Conservation (phyloP, 1,139 yeast species). For the Meyerozyma sp. region DNA sequence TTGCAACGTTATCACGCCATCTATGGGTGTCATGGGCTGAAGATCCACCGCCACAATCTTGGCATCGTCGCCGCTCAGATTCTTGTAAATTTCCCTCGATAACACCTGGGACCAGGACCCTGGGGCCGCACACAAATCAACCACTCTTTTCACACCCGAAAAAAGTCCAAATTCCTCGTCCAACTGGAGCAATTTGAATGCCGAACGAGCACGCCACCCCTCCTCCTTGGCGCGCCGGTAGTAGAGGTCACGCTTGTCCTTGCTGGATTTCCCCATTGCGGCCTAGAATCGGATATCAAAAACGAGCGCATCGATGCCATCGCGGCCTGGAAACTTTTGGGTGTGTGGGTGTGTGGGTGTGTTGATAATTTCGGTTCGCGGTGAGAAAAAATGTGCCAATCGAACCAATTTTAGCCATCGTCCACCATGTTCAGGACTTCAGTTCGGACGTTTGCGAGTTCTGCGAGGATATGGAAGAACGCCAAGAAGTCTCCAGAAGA, state of each 20-base stretch:
- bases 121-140: constrained; percentile 97
- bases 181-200: constrained; percentile 83
- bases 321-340: not conserved
- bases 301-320: not conserved
- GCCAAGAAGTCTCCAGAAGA: constrained; percentile 1
- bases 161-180: constrained; percentile 86
- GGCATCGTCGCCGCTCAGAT: constrained; percentile 36
- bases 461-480: not conserved
- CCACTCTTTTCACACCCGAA: constrained; percentile 72
- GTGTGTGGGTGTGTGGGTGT: not conserved
- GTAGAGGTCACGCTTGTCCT: constrained; percentile 90
- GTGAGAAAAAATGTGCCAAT: not conserved
- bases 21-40: constrained; percentile 95
- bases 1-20: constrained; percentile 81
- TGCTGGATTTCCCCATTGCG: constrained; percentile 88
- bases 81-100: constrained; percentile 58
- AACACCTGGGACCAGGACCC: constrained; percentile 98
- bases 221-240: constrained; percentile 91
- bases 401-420: not conserved
- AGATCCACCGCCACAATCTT: constrained; percentile 91
- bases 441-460: not conserved
- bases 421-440: not conserved
- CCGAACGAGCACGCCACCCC: constrained; percentile 96
- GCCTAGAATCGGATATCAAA: not conserved
- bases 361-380: not conserved